A percentile compares a stretch with the other conserved stretches of the same genome.
Conservation (phyloP, 768 basidiomycete species). For the Leucocoprinus sp. region DNA sequence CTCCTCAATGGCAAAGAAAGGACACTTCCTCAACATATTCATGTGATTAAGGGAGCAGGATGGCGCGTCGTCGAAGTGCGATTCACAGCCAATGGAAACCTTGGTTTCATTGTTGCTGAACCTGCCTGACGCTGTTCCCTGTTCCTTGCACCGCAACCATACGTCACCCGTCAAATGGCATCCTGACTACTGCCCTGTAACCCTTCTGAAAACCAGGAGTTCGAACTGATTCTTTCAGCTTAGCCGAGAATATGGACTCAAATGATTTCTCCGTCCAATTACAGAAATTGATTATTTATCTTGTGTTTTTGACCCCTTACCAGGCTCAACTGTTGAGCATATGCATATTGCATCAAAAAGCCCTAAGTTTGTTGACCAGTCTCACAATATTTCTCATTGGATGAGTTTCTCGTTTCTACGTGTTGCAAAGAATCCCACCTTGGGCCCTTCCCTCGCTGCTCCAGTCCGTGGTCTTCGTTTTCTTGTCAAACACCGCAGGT, state of each 20-base stretch:
- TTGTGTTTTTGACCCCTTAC: neutral
- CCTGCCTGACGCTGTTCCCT: neutral
- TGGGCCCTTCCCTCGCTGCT: constrained; percentile 9
- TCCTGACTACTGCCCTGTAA: too few relatives aligned
- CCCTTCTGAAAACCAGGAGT: too few relatives aligned
- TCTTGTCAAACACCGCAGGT: constrained; percentile 11
- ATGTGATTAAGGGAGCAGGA: constrained; percentile 3
- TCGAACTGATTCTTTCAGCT: too few relatives aligned
- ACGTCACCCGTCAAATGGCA: neutral
- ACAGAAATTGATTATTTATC: too few relatives aligned
- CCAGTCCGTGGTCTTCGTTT: constrained; percentile 8
- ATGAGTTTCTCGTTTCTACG: constrained; percentile 5
- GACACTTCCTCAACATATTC: constrained; percentile 8
- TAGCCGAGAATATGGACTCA: too few relatives aligned
- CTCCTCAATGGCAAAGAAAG: constrained; percentile 9
- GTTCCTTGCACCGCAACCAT: neutral
- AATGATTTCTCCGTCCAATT: too few relatives aligned
- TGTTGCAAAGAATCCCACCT: constrained; percentile 12
- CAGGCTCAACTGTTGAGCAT: too few relatives aligned
- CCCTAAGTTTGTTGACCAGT: too few relatives aligned
- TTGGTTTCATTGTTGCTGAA: constrained; percentile 9
- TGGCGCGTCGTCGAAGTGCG: constrained; percentile 6
- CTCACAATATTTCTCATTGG: constrained; percentile 3
- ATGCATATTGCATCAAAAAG: too few relatives aligned
- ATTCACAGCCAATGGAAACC: neutral